These are phyloP conservation scores for Paramyrothecium sp. DNA, from an alignment of 2,329 filamentous ascomycete genomes.

Conservation along the genomic window DNA sequence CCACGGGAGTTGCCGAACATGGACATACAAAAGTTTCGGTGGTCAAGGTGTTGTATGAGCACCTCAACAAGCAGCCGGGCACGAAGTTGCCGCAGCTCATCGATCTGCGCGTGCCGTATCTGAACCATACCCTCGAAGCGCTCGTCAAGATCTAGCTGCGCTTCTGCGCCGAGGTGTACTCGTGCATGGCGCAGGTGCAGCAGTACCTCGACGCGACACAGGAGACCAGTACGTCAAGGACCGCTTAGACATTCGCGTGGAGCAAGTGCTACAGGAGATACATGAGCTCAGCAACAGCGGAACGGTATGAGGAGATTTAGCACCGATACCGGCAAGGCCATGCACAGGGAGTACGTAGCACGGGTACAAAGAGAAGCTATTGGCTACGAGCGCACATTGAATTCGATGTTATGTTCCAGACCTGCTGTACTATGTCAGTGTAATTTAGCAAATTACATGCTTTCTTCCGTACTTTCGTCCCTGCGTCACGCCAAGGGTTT, in stretches of 20 bases:
- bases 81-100: constrained; percentile 93
- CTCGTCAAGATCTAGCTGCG: constrained; percentile 97
- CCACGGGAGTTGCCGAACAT: neutral
- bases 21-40: constrained; percentile 40
- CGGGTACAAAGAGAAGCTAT: no score
- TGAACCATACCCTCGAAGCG: constrained; percentile 95
- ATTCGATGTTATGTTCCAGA: no score
- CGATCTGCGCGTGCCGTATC: constrained; percentile 92
- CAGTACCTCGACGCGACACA: constrained; percentile 97
- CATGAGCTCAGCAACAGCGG: constrained; percentile 89
- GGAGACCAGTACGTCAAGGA: constrained; percentile 94
- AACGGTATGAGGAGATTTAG: constrained; percentile 61
- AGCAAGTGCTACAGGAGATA: constrained; percentile 96
- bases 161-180: constrained; percentile 98
- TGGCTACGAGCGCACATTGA: no score
- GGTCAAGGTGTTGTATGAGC: constrained; percentile 89
- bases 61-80: constrained; percentile 94
- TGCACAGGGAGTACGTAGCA: no score
- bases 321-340: no score
- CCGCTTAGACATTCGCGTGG: constrained; percentile 85
- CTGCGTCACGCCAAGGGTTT: no score
- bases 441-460: no score
- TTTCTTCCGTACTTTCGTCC: no score
- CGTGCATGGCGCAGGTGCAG: constrained; percentile 97
- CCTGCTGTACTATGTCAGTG: no score